Percentiles rank a stretch among this genome's conserved stretches.
Conservation (phyloP, 495 filamentous ascomycete genomes). For the Lichina pygmaea region DNA sequence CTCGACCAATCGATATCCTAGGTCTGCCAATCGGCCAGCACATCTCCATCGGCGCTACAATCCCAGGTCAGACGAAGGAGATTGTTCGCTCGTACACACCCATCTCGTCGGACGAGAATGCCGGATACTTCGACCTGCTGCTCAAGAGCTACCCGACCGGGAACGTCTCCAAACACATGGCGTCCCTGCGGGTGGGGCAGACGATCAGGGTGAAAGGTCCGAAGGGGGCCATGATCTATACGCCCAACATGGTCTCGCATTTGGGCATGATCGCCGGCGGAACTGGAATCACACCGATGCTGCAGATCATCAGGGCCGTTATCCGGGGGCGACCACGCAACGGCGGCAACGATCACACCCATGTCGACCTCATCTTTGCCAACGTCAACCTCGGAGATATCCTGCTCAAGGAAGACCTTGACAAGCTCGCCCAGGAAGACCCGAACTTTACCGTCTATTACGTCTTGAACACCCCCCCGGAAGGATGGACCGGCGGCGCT, state of each 20-base stretch:
- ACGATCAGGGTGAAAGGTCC: conserved; percentile 73
- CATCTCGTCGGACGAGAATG: conserved; percentile 73
- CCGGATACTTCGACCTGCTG: conserved; percentile 87
- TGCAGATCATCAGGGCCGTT: conserved; percentile 81
- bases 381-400: conserved; percentile 90
- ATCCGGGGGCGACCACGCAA: conserved; percentile 44
- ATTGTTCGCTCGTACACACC: conserved; percentile 92
- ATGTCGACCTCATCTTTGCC: conserved; percentile 86
- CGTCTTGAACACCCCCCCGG: conserved; percentile 86
- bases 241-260: conserved; percentile 73
- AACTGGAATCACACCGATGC: conserved; percentile 94
- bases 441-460: conserved; percentile 65
- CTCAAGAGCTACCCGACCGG: conserved; percentile 94
- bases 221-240: conserved; percentile 92
- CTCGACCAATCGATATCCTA: conserved; percentile 49
- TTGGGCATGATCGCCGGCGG: conserved; percentile 97
- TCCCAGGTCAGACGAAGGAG: conserved; percentile 55
- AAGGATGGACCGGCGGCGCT: conserved; percentile 66
- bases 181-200: conserved; percentile 54
- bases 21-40: conserved; percentile 96
- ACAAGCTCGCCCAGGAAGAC: conserved; percentile 49
- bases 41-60: conserved; percentile 72
- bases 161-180: conserved; percentile 84
- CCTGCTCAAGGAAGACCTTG: conserved; percentile 71
- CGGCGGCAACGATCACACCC: conserved; percentile 50